Evolutionary conservation across 768 basidiomycete species (phyloP), one percentile per base, ranked within the genome.

Genomic region (Lactarius hengduanensis): DNA sequence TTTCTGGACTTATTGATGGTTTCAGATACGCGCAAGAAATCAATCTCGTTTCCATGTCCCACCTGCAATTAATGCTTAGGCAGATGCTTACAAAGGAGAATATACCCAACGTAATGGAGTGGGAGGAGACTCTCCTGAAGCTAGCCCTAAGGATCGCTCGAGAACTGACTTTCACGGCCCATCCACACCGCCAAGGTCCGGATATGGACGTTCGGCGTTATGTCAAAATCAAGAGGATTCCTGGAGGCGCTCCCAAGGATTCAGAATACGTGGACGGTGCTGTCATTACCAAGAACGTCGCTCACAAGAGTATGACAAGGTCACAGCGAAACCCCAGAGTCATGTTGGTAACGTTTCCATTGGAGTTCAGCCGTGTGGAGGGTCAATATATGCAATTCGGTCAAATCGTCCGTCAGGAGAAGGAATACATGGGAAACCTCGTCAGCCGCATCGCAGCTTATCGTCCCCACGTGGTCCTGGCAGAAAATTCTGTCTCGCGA

Each of bases 161-260:
- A 26, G 91, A 93, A 63, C 80, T 96, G 65, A 90, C 92, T 0
- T 92, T 94, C 74, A 90, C 89, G 3, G 79, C 84, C 36, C 73
- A 81, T 38, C 82, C 84, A 10, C 87, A 92, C 69, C 84, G 88
- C 6, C 88, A 92, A 74, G 94, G 94, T 2, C 92, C 94, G 71
- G 91, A 93, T 69, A 95, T 98, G 87, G 97, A 98, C 75, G 90
- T 97, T 28, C 83, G 96, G 38, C 86, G 89, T 45, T 97, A 96
- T 71, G 94, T 98, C 57, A 98, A 98, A 79, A 96, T 98, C 77
- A 98, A 99, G 81, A 96, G 96, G 77, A 90, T 98, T 18, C 96
- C 97, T 0, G 97, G 97, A 28, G 97, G 97, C 4, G 80, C 85
- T 43, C 95, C 96, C 22, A 84, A 81, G 32, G 94, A 99, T 75